Conservation (phyloP, 2,329 filamentous ascomycete genomes). For the Fusarium staphyleae region DNA sequence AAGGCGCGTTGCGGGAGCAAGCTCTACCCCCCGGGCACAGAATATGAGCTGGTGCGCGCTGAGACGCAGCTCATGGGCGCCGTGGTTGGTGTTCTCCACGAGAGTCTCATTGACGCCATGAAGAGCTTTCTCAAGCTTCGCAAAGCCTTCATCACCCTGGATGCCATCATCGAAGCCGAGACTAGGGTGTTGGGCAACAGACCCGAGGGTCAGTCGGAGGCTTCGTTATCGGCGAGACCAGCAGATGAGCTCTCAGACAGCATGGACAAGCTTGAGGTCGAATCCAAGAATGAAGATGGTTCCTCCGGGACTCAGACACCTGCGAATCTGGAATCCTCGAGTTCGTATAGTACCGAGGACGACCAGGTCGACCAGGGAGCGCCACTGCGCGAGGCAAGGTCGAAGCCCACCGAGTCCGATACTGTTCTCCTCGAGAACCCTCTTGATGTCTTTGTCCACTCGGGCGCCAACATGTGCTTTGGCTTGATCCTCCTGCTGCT, state of each 20-base stretch:
- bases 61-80: conserved; percentile 90
- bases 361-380: conserved; percentile 33
- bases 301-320: conserved; percentile 55
- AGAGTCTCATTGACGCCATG: conserved; percentile 89
- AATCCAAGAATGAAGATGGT: conserved; percentile 46
- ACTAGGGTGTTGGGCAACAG: conserved; percentile 52
- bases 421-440: conserved; percentile 73
- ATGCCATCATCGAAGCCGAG: conserved; percentile 80
- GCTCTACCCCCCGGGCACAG: conserved; percentile 82
- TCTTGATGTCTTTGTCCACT: conserved; percentile 87
- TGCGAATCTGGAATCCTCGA: conserved; percentile 32
- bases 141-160: conserved; percentile 85
- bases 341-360: conserved; percentile 23
- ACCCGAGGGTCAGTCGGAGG: conserved; percentile 8
- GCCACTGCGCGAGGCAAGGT: conserved; percentile 35
- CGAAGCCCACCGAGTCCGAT: conserved; percentile 58
- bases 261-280: conserved; percentile 46
- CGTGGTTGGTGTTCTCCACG: conserved; percentile 87
- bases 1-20: conserved; percentile 45
- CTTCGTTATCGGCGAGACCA: conserved; percentile 9
- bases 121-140: conserved; percentile 92
- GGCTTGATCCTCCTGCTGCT: conserved; percentile 85
- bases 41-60: conserved; percentile 84
- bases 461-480: conserved; percentile 87
- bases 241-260: conserved; percentile 40